These are phyloP conservation scores for Orychophragmus violaceus DNA, from an alignment of 345 rosid genomes.

Conservation along the genomic window DNA sequence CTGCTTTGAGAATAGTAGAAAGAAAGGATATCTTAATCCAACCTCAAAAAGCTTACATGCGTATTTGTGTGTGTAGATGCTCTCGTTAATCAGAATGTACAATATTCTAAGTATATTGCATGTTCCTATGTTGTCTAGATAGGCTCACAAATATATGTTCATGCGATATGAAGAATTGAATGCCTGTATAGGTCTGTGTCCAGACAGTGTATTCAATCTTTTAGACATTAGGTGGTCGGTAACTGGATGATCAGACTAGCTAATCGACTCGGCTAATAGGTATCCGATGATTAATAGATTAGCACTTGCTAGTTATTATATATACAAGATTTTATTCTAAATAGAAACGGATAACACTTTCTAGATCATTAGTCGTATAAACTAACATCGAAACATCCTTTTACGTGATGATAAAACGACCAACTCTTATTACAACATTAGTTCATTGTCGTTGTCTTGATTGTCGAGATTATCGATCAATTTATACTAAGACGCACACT, in stretches of 20 bases:
- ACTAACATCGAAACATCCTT: neutral
- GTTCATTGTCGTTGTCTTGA: neutral
- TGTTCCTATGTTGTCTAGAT: slow-evolving; percentile 9
- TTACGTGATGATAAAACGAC: neutral
- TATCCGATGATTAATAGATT: neutral
- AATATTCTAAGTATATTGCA: slow-evolving; percentile 24
- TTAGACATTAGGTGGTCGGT: neutral
- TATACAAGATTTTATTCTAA: neutral
- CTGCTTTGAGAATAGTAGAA: slow-evolving; percentile 33
- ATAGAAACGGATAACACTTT: neutral
- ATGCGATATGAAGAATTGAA: slow-evolving; percentile 16
- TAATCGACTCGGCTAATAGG: neutral
- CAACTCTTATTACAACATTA: neutral
- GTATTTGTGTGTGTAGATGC: slow-evolving; percentile 29
- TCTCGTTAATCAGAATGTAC: slow-evolving; percentile 27
- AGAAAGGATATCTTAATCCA: slow-evolving; percentile 23
- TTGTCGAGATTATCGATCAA: neutral
- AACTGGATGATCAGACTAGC: neutral
- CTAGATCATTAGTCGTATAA: neutral
- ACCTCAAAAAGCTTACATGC: slow-evolving; percentile 27
- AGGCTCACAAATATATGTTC: slow-evolving; percentile 27
- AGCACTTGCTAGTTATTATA: neutral
- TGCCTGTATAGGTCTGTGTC: neutral
- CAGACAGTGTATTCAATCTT: neutral
- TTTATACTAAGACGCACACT: neutral